Base-by-base conservation (phyloP, 2,329 filamentous ascomycete species). In the Aureobasidium leucospermi region DNA sequence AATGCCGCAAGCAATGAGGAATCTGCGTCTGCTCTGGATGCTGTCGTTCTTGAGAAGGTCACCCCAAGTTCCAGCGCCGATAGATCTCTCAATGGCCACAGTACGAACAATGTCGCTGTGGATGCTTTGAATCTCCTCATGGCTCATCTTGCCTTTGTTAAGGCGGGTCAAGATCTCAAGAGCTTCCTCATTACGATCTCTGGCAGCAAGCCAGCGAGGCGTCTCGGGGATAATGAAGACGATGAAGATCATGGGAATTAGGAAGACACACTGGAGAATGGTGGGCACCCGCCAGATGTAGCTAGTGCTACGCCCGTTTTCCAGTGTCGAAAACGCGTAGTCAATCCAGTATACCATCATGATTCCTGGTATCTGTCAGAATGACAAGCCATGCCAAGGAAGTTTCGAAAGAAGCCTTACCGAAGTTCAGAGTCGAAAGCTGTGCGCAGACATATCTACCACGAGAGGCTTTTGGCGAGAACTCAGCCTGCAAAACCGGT, bases 131-230 rank as follows among this genome's bases (percentile, higher is more conserved):
- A 69, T 65, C 4, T 65, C 65, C 2, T 62, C 59, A 2, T 68
- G 64, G 38, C 60, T 63, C 63, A 67, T 66, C 58, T 66, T 68
- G 52, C 63, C 61, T 36, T 62, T 62, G 59, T 68, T 66, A 19
- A 70, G 60, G 11, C 65, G 80, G 4, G 80, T 77, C 59, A 88
- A 74, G n/a, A 84, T 76, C 1, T 75, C 72, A 43, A 80, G 74
- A 1, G 82, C 83, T 65, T 85, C 79, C 23, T 84, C 81, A 7
- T 76, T 71, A n/a, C 79, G 78, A 48, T 81, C 79, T 36, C 81
- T 76, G 49, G 76, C 74, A 28, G 83, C 77, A 9, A 85, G 73
- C 82, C 82, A 85, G 61, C 83, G 74, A 1, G 83, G 83, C 0
- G 81, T 82, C 65, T 86, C 83, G 0, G 83, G 82, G 6, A 77